Evolutionary conservation across 2,329 filamentous ascomycete species (phyloP), one percentile per base, ranked within the genome.

Genomic region (Pyricularia sp.): DNA sequence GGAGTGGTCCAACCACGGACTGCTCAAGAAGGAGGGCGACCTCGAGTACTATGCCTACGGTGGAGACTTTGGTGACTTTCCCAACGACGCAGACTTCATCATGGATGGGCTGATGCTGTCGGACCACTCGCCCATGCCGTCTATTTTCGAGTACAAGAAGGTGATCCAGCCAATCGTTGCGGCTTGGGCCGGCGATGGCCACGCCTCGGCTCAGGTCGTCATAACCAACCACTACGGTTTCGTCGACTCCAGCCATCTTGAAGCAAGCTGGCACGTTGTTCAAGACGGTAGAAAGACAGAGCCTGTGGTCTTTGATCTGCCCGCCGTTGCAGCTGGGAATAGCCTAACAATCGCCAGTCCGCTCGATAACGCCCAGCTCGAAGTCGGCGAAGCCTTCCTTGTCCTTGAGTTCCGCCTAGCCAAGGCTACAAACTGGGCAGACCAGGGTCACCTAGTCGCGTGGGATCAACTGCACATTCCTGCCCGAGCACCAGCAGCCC

Each of bases 1-100:
- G 87, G 86, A 89, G 72, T 89, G 87, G 86, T 83, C 82, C 0
- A 89, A 88, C 69, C 86, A 88, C 68, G 83, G 77, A 71, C 9
- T 9, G 2, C 30, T 67, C 11, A 58, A 67, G 33, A 58, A 55
- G 33, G 42, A 67, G 17, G 42, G 65, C 33, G 25, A 67, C 30
- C 78, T 79, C 59, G 77, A 80, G 65, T 86, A 82, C 72, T 85
- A 84, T 75, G 87, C 80, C 0, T 89, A 88, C 61, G 87, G 87
- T 0, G 86, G 87, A 1, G 87, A 89, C 73, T 89, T 88, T 75
- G 84, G 83, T 3, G 87, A 89, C 66, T 78, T 82, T 0, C 86
- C 86, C 0, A 86, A 89, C 71, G 87, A 89, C 72, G 79, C 78
- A 1, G 86, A 85, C 69, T 90, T 89, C 67, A 82, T 86, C 61